Base-by-base conservation (phyloP, 1,284 basidiomycete genomes). In the Naganishia cerealis region DNA sequence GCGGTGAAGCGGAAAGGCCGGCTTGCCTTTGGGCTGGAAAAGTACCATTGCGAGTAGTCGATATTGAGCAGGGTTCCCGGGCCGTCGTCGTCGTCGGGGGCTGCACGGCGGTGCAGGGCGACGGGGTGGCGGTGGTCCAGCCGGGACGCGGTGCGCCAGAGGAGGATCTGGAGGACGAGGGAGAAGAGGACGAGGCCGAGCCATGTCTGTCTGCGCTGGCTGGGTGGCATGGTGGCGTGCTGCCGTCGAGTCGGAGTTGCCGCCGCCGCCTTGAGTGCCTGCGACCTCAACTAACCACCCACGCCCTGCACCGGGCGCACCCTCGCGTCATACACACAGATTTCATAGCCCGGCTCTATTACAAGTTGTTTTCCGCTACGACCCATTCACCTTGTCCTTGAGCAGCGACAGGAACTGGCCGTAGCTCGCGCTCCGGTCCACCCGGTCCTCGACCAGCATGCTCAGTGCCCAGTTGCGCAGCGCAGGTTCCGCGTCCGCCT, bases 401-500 rank as follows among this genome's bases (percentile, higher is more conserved):
- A 91, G 78, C 72, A 87, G 85, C 53, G 84, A 85, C 73, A 94
- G 84, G 79, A 92, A 99, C 81, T 98, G 95, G 76, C 92, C 89
- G 81, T 99, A 99, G 79, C 92, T 95, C 56, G 92, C 92, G 76
- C 94, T 85, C 72, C 91, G 88, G 80, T 99, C 96, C 76, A 92
- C 90, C 69, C 96, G 88, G 81, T 99, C 96, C 82, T 99, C 94
- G 75, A 99, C 90, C 74, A 99, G 86, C 78, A 88, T 86, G 77
- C 91, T 94, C 72, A 99, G 85, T 0, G 95, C 96, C 94, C 94
- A 98, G 72, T 93, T 86, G 69, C 94, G 85, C 77, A 99, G 83
- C 57, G 92, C 88, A 2, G 93, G 91, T 81, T 99, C 96, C 67
- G 94, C 95, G 75, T 99, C 96, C 79, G 96, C 94, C 83, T 99